Evolutionary conservation across 1,284 basidiomycete genomes (phyloP).

Genomic region (Takashimella koratensis): DNA sequence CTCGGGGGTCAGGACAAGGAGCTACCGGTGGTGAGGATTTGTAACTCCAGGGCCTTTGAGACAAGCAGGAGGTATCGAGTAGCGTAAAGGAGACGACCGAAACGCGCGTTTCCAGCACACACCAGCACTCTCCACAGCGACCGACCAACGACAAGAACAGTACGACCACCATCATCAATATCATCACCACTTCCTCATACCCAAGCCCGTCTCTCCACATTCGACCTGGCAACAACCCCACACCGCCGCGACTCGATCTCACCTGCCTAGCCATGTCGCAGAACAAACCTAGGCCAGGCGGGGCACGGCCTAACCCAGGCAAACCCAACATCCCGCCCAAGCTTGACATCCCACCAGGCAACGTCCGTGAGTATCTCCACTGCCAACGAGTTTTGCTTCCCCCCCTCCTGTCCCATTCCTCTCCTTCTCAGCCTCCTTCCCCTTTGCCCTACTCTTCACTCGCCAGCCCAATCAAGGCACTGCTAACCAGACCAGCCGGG

Average conservation of each 20-base stretch:
- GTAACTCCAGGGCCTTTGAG: no score
- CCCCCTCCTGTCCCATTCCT: neutral
- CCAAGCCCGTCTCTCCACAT: neutral
- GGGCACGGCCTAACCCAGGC: slow-evolving; percentile 15
- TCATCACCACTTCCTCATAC: neutral
- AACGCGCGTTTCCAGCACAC: no score
- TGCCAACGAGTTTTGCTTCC: neutral
- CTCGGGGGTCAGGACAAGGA: no score
- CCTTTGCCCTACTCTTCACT: neutral
- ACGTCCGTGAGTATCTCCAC: slow-evolving; percentile 44
- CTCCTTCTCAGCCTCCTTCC: neutral
- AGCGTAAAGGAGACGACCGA: no score
- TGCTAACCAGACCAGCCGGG: slow-evolving; percentile 29
- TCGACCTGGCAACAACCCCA: neutral
- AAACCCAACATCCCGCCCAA: slow-evolving; percentile 6
- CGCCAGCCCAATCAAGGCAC: neutral
- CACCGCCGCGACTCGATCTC: neutral
- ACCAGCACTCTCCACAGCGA: no score
- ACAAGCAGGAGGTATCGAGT: no score
- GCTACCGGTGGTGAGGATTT: no score
- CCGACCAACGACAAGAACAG: no score
- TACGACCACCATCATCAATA: neutral
- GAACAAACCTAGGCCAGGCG: slow-evolving; percentile 9
- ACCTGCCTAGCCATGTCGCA: neutral
- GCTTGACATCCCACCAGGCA: slow-evolving; percentile 42